These are phyloP conservation scores for Dendrobium officinale DNA, from an alignment of 106 monocot species.

Conservation along the genomic window DNA sequence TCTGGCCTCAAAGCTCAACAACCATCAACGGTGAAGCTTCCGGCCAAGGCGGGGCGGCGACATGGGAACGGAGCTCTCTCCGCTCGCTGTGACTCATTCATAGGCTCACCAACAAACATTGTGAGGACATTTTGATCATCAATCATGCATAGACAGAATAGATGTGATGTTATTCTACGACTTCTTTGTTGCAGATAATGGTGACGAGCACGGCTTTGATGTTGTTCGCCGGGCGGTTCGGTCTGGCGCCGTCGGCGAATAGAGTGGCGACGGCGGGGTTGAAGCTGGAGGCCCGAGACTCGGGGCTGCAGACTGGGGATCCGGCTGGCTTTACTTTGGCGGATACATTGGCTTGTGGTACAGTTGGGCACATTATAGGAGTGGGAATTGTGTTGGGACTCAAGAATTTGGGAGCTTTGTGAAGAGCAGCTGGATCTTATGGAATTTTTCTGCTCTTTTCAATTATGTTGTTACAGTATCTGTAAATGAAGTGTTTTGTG, in stretches of 20 bases:
- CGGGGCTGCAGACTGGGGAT: conserved; percentile 94
- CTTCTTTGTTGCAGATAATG: conserved; percentile 52
- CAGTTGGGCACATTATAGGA: conserved; percentile 82
- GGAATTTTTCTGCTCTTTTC: no score
- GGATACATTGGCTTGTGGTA: conserved; percentile 81
- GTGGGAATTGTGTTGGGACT: conserved; percentile 84
- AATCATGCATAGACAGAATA: no score
- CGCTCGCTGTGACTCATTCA: conserved; percentile 65
- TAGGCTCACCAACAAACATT: conserved; percentile 86
- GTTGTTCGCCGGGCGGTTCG: conserved; percentile 87
- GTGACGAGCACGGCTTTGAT: conserved; percentile 80
- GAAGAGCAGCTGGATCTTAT: not conserved
- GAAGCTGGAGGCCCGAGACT: conserved; percentile 87
- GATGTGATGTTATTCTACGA: no score
- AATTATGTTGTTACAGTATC: no score
- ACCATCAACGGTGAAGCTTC: conserved; percentile 48
- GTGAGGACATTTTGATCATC: conserved; percentile 13
- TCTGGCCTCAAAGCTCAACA: conserved; percentile 55
- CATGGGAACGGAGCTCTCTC: conserved; percentile 46
- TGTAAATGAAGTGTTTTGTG: no score
- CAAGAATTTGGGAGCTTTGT: conserved; percentile 66
- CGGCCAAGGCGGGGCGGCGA: conserved; percentile 11
- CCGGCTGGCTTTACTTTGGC: conserved; percentile 98
- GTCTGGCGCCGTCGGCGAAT: conserved; percentile 87
- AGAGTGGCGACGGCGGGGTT: conserved; percentile 85